Evolutionary conservation across 768 basidiomycete genomes (phyloP).

Genomic region (Tricholoma matsutake): DNA sequence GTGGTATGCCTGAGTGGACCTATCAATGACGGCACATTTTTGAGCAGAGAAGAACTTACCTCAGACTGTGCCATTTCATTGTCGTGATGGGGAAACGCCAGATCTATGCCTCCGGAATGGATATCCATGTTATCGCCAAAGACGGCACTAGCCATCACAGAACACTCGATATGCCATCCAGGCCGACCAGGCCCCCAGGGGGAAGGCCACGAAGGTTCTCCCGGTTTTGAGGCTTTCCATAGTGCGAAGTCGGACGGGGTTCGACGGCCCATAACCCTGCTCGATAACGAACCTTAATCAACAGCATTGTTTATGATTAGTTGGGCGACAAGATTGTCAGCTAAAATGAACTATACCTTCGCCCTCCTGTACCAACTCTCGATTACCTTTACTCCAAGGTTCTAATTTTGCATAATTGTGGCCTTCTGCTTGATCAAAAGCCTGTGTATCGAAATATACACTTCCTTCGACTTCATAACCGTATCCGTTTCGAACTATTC

Average conservation of each 20-base stretch:
- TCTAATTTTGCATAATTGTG: slow-evolving; percentile 94
- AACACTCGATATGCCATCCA: slow-evolving; percentile 99
- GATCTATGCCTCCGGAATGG: slow-evolving; percentile 94
- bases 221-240: slow-evolving; percentile 96
- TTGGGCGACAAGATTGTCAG: background rate
- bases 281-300: slow-evolving; percentile 33
- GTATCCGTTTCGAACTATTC: slow-evolving; percentile 84
- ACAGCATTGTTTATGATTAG: background rate
- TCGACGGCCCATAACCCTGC: slow-evolving; percentile 55
- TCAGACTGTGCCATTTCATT: slow-evolving; percentile 98
- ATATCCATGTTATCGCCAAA: slow-evolving; percentile 94
- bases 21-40: background rate
- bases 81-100: slow-evolving; percentile 99
- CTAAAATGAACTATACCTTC: slow-evolving; percentile 59
- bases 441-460: slow-evolving; percentile 87
- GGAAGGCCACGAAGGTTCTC: slow-evolving; percentile 95
- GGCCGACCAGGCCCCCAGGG: slow-evolving; percentile 96
- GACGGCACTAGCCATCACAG: slow-evolving; percentile 93
- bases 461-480: slow-evolving; percentile 69
- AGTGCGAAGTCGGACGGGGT: slow-evolving; percentile 94
- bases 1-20: slow-evolving; percentile 75
- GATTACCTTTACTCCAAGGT: slow-evolving; percentile 94
- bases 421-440: slow-evolving; percentile 71
- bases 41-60: slow-evolving; percentile 38
- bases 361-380: slow-evolving; percentile 84